Evolutionary conservation across 805 yeast species (phyloP).

Genomic region (Yamadazyma ubonensis): DNA sequence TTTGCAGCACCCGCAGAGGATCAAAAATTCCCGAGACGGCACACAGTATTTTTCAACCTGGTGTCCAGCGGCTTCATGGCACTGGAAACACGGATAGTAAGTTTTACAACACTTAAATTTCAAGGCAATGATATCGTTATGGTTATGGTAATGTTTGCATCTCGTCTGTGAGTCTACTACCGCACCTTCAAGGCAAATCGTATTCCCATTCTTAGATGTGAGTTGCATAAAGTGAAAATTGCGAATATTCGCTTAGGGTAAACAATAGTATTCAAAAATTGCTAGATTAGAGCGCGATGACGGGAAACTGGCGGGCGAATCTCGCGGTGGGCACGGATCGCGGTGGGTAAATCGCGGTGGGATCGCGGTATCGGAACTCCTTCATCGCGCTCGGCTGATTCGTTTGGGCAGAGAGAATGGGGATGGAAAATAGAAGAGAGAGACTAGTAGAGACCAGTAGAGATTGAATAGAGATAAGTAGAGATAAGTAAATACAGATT

Average conservation of each 20-base stretch:
- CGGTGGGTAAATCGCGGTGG: too few species aligned
- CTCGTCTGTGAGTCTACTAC: conserved; percentile 32
- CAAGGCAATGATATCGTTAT: conserved; percentile 38
- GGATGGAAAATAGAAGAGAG: too few species aligned
- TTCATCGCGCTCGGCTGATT: too few species aligned
- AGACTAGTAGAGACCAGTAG: too few species aligned
- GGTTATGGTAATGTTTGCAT: conserved; percentile 36
- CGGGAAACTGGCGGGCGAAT: too few species aligned
- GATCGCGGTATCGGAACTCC: not conserved
- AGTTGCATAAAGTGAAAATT: conserved; percentile 1
- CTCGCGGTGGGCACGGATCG: too few species aligned
- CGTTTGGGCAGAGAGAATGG: not conserved
- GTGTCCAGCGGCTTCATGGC: conserved; percentile 26
- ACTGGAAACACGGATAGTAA: conserved; percentile 41
- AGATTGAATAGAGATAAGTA: too few species aligned
- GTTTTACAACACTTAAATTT: conserved; percentile 37
- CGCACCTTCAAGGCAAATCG: conserved; percentile 8
- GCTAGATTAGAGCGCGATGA: too few species aligned
- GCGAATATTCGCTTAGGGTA: too few species aligned
- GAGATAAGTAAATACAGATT: too few species aligned
- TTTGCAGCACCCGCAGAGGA: conserved; percentile 40
- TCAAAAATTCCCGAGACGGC: conserved; percentile 19
- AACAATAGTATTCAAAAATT: too few species aligned
- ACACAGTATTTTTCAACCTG: conserved; percentile 15
- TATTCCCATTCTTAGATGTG: conserved; percentile 3